These are phyloP conservation scores for Fusarium avenaceum DNA, from an alignment of 2,329 filamentous ascomycete genomes.

Conservation along the genomic window DNA sequence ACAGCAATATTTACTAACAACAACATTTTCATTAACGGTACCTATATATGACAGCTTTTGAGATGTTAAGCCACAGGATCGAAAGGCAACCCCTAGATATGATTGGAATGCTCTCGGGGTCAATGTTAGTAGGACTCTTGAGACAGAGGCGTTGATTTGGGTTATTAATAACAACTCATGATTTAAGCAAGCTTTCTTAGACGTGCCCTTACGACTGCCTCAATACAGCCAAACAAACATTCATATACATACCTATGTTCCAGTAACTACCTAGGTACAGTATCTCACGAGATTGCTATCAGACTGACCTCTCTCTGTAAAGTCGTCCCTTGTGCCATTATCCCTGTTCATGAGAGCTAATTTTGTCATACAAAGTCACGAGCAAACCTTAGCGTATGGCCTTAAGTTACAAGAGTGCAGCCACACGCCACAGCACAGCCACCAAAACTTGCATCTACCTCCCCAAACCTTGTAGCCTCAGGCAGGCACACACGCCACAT, in stretches of 20 bases:
- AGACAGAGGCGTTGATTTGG: constrained; percentile 29
- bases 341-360: constrained; percentile 20
- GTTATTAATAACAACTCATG: background rate
- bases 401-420: background rate
- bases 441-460: background rate
- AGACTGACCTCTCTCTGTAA: constrained; percentile 10
- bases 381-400: constrained; percentile 20
- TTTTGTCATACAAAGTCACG: constrained; percentile 39
- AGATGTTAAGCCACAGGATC: constrained; percentile 4
- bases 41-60: background rate
- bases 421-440: background rate
- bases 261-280: background rate
- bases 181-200: background rate
- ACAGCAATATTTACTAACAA: background rate
- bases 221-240: background rate
- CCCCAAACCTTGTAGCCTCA: constrained; percentile 15
- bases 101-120: constrained; percentile 15
- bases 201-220: background rate
- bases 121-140: constrained; percentile 4
- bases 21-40: background rate
- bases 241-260: background rate
- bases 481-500: constrained; percentile 33
- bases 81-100: constrained; percentile 2
- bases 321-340: background rate
- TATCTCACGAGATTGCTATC: background rate